Evolutionary conservation across 2,329 filamentous ascomycete species (phyloP), one percentile per base, ranked within the genome.

Genomic region (Ophiostoma australiae): DNA sequence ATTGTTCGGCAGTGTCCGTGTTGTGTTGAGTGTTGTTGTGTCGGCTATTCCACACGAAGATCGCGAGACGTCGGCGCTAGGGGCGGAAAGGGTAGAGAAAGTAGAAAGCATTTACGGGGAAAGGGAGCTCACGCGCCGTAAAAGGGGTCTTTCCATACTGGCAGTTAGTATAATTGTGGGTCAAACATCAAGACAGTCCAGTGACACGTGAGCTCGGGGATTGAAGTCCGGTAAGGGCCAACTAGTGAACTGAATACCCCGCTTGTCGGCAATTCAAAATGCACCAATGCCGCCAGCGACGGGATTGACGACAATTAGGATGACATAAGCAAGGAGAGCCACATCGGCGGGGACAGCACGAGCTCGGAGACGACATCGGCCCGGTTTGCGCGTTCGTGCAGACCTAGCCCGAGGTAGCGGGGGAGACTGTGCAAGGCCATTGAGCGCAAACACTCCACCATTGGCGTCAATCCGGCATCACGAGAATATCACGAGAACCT

Each of bases 231-330:
- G 44, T n/a, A 48, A 63, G 10, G 13, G 10, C 17, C 5, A 33
- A 17, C 27, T 33, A 63, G 13, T 20, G 6, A 7, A 63, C 17
- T n/a, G 58, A 35, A 37, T 39, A 65, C 61, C 33, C 61, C 61
- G 61, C 61, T 37, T 15, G 15, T 65, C 61, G 61, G 61, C 61
- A 65, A 65, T 37, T 37, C 61, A 65, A n/a, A 35, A 31, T 37
- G 31, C 33, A 37, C 61, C 61, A 37, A 37, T 65, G 52, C 23
- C 23, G 52, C 1, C 23, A 61, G 10, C 17, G 5, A 20, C 11
- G n/a, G 39, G 5, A 58, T 15, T 58, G 8, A 17, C 58, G 58
- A n/a, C 27, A 63, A 33, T 33, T 17, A 6, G 15, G 58, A 63
- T 63, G 58, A 63, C 58, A 63, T 63, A 63, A 63, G 27, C 58